These are phyloP conservation scores for Spathaspora passalidarum DNA, from an alignment of 805 yeast species.

Conservation along the genomic window DNA sequence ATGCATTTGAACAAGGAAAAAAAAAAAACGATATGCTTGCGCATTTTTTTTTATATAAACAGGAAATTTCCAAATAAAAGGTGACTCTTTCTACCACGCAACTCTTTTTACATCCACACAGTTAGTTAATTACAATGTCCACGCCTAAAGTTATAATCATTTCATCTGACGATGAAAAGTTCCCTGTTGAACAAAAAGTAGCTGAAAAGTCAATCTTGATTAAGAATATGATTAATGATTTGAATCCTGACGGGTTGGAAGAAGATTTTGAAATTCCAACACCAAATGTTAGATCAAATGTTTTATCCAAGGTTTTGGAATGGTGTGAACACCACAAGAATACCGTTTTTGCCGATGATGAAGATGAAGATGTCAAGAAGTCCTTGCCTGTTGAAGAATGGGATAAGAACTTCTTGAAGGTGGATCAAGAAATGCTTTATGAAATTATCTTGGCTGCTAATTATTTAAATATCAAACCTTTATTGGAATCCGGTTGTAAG, in stretches of 20 bases:
- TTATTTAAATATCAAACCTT: constrained; percentile 70
- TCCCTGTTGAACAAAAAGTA: constrained; percentile 73
- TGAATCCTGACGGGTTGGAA: constrained; percentile 55
- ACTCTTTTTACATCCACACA: not conserved
- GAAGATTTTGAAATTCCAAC: constrained; percentile 81
- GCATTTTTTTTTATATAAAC: too few species aligned
- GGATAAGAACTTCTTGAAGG: constrained; percentile 92
- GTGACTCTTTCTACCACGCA: too few species aligned
- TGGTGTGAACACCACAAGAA: constrained; percentile 96
- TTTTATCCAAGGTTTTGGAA: constrained; percentile 85
- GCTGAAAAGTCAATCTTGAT: constrained; percentile 84
- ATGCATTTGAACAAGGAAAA: too few species aligned
- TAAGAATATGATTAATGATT: constrained; percentile 82
- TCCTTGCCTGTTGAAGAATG: constrained; percentile 93
- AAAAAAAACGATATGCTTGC: too few species aligned
- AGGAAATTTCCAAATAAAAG: too few species aligned
- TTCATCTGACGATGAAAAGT: constrained; percentile 78
- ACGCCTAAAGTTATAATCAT: constrained; percentile 47
- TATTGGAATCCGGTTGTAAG: constrained; percentile 76
- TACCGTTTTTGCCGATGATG: constrained; percentile 68
- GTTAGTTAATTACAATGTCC: constrained; percentile 2
- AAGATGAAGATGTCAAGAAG: constrained; percentile 80
- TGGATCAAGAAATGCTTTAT: constrained; percentile 86
- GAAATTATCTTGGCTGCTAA: constrained; percentile 82
- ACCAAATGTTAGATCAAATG: constrained; percentile 85